Base-by-base conservation (phyloP, 1,139 yeast genomes). In the Saccharomyces hybrid region DNA sequence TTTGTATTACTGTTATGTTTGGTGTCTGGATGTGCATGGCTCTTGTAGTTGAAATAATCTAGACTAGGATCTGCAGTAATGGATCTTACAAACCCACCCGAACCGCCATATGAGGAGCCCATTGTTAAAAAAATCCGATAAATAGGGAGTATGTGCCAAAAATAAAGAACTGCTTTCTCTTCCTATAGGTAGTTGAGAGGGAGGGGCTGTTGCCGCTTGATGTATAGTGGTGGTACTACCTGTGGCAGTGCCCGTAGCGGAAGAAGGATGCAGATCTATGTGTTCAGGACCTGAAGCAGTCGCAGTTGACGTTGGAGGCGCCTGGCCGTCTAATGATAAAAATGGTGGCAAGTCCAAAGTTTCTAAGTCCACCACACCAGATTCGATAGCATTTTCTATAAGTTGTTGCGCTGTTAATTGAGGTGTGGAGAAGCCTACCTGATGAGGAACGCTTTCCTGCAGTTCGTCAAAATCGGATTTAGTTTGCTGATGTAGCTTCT, bases 391-490 rank as follows among this genome's bases (percentile, higher is more conserved):
- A 51, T 64, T 73, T 16, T 69, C 66, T 32, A 66, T 62, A 21
- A 73, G 56, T 29, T 73, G 75, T 51, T 70, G 70, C 1, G 76
- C 78, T 1, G 75, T 70, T 53, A 83, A 67, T 67, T 87, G 95
- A 1, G 96, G 96, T 2, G 95, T 86, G 1, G 95, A 82, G 66
- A 86, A 87, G 5, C 83, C 88, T 11, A 85, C 89, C 64, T 84
- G 88, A 46, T 78, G 78, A 1, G 91, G 70, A 2, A 60, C 56
- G 51, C 65, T 69, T 21, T 50, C 52, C 9, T 41, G 49, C 9
- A 50, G n/a, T 26, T 58, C 59, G 14, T 55, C 54, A n/a, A 53
- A 53, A 28, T 29, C 58, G 61, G 53, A 56, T 54, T 14, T 63
- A 56, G 6, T 55, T 57, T 42, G 55, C 12, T 38, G 44, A 8